Conservation (phyloP, 176 grass and related monocot genomes). For the Bonia amplexicaulis region DNA sequence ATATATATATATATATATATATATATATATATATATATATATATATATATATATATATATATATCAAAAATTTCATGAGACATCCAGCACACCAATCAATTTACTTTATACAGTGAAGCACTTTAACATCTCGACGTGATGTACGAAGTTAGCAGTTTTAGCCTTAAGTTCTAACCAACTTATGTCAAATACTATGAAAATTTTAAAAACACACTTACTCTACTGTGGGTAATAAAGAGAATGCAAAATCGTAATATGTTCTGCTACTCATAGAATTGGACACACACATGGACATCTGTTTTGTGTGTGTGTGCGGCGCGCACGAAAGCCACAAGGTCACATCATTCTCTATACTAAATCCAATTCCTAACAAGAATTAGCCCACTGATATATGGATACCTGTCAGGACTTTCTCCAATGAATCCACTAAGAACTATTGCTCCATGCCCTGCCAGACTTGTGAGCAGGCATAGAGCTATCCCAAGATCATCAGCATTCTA, state of each 20-base stretch:
- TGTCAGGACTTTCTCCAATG: neutral
- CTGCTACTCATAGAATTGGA: neutral
- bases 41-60: no score
- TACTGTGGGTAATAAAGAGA: neutral
- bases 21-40: no score
- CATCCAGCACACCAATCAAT: neutral
- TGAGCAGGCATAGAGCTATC: neutral
- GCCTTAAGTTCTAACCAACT: neutral
- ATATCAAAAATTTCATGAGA: neutral
- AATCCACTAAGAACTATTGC: neutral
- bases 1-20: no score
- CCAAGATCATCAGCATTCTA: neutral
- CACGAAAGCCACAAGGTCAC: neutral
- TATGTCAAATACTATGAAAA: neutral
- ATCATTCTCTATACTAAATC: neutral
- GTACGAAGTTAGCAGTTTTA: neutral
- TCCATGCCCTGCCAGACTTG: neutral
- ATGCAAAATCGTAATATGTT: neutral
- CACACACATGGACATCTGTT: neutral
- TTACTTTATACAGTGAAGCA: neutral
- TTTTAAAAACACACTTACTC: neutral
- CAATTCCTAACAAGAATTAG: neutral
- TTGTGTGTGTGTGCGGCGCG: neutral
- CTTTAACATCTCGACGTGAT: neutral
- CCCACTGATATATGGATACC: neutral